These are phyloP conservation scores for Choiromyces venosus DNA, from an alignment of 495 filamentous ascomycete species.

Conservation along the genomic window DNA sequence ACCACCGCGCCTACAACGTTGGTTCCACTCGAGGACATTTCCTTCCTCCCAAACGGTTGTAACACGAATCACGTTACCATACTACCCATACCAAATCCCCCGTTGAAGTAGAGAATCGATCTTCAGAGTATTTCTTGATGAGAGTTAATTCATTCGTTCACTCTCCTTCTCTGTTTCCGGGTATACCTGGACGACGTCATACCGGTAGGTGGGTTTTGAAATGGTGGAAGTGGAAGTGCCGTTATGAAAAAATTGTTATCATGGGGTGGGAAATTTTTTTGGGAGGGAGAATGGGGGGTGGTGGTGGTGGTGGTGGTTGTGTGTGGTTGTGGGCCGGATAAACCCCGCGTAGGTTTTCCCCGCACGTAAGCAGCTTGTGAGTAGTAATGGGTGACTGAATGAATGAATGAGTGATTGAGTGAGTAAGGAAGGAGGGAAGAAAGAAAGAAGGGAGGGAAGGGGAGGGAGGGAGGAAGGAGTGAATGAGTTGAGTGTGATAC, in stretches of 20 bases:
- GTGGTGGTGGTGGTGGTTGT: too few species aligned
- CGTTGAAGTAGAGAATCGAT: neutral
- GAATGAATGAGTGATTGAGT: neutral
- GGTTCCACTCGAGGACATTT: neutral
- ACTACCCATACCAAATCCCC: too few species aligned
- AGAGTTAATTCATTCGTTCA: neutral
- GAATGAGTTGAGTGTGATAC: neutral
- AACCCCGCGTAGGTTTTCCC: neutral
- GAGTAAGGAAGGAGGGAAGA: neutral
- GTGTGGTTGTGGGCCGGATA: neutral
- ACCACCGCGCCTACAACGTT: neutral
- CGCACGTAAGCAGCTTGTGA: neutral
- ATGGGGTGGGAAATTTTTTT: neutral
- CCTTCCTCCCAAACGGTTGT: neutral
- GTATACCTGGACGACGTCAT: neutral
- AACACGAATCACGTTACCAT: neutral
- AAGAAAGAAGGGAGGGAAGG: neutral
- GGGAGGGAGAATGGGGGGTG: neutral
- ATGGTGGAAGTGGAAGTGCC: neutral
- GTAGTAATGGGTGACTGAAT: neutral
- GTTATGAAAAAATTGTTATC: neutral
- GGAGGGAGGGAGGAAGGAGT: neutral
- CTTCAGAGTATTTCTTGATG: neutral
- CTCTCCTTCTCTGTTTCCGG: neutral
- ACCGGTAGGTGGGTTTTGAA: too few species aligned